phyloP scores from a whole-genome alignment of 306 rosid genomes.

The Inga oerstediana region DNA sequence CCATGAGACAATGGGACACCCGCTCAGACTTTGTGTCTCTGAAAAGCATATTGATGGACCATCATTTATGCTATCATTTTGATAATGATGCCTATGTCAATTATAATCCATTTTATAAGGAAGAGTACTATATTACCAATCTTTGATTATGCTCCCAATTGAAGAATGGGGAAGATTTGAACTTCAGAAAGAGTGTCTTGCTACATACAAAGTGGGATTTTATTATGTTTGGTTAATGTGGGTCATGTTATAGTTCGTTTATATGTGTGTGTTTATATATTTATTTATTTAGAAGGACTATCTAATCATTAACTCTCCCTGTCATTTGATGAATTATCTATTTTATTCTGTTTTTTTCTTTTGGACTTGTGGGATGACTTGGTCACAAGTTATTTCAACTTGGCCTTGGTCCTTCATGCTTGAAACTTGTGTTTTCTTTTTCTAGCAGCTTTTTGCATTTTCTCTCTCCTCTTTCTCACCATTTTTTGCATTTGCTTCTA shows the following conservation, averaged over 20 bases:
- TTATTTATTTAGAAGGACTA: slow-evolving; percentile 14
- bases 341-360: slow-evolving; percentile 5
- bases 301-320: slow-evolving; percentile 26
- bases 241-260: slow-evolving; percentile 22
- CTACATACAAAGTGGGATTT: slow-evolving; percentile 17
- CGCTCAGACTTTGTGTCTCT: slow-evolving; percentile 52
- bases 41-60: slow-evolving; percentile 51
- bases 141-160: slow-evolving; percentile 33
- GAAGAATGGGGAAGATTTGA: slow-evolving; percentile 7
- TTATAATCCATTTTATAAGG: slow-evolving; percentile 36
- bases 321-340: slow-evolving; percentile 5
- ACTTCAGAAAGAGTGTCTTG: slow-evolving; percentile 5
- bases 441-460: neutral
- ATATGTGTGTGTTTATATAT: neutral
- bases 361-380: slow-evolving; percentile 14
- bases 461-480: neutral
- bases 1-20: slow-evolving; percentile 46
- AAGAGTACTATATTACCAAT: slow-evolving; percentile 24
- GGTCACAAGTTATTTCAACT: slow-evolving; percentile 15
- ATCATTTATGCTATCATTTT: slow-evolving; percentile 37
- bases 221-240: slow-evolving; percentile 29
- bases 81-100: slow-evolving; percentile 29
- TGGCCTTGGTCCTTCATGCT: slow-evolving; percentile 11
- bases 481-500: neutral
- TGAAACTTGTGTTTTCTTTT: slow-evolving; percentile 3